Evolutionary conservation across 1,284 basidiomycete species (phyloP).

Genomic region (Takashimella tepidaria): DNA sequence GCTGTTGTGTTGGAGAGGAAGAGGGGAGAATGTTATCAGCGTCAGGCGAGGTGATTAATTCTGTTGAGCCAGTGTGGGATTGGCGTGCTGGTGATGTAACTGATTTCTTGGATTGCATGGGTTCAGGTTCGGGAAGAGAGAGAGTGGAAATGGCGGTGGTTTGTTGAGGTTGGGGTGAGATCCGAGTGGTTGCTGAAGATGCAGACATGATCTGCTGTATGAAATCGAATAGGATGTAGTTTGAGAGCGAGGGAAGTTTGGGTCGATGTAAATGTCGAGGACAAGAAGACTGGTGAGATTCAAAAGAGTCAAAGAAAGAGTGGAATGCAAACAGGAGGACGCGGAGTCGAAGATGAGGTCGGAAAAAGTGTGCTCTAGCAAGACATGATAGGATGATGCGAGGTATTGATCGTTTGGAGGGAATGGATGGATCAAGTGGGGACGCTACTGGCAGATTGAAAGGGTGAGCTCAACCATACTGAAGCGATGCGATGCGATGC

Average conservation of each 20-base stretch:
- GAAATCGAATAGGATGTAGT: background rate
- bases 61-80: background rate
- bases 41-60: background rate
- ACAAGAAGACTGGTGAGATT: no score
- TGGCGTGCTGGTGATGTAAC: background rate
- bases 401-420: no score
- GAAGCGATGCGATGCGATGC: no score
- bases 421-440: no score
- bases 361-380: no score
- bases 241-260: no score
- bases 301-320: background rate
- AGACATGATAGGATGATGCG: no score
- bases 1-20: background rate
- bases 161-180: conserved; percentile 32
- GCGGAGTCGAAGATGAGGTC: no score
- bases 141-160: conserved; percentile 4
- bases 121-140: conserved; percentile 8
- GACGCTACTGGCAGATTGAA: no score
- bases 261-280: no score
- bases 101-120: conserved; percentile 4
- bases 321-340: background rate
- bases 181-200: conserved; percentile 37
- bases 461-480: no score
- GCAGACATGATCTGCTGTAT: conserved; percentile 24
- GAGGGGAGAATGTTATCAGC: no score